Evolutionary conservation across 2,329 filamentous ascomycete genomes (phyloP).

Genomic region (Cladosporium austrohemisphaericum): DNA sequence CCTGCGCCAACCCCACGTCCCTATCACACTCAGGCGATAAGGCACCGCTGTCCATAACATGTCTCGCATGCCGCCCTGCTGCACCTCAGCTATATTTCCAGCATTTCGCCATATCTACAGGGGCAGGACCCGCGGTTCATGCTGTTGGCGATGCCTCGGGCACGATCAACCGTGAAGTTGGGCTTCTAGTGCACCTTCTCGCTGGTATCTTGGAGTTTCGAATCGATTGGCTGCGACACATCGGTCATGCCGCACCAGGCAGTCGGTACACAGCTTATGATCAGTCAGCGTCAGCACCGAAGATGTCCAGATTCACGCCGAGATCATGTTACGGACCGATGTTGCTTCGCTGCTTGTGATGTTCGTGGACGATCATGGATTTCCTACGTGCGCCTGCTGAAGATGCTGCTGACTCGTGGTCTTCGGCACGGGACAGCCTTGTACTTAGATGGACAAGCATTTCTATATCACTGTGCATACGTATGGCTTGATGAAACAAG

Average conservation of each 20-base stretch:
- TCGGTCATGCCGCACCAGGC: not conserved
- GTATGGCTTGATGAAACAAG: no score
- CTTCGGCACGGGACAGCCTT: no score
- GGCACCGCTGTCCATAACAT: slow-evolving; percentile 2
- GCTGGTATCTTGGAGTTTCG: not conserved
- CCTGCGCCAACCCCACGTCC: not conserved
- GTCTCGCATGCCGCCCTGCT: not conserved
- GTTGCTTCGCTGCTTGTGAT: no score
- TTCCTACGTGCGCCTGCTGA: no score
- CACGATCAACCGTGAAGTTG: not conserved
- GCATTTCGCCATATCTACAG: no score
- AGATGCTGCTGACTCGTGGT: no score
- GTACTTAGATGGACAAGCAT: no score
- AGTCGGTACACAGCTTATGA: not conserved
- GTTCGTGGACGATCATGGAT: no score
- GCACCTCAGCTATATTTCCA: not conserved
- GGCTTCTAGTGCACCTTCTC: not conserved
- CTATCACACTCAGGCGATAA: slow-evolving; percentile 1
- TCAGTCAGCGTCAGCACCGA: no score
- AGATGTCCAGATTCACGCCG: no score
- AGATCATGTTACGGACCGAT: no score
- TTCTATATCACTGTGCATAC: no score
- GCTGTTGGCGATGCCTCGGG: not conserved
- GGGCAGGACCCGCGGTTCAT: not conserved
- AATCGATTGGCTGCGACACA: not conserved